These are phyloP conservation scores for Corchorus capsularis DNA, from an alignment of 345 rosid species.

Conservation along the genomic window DNA sequence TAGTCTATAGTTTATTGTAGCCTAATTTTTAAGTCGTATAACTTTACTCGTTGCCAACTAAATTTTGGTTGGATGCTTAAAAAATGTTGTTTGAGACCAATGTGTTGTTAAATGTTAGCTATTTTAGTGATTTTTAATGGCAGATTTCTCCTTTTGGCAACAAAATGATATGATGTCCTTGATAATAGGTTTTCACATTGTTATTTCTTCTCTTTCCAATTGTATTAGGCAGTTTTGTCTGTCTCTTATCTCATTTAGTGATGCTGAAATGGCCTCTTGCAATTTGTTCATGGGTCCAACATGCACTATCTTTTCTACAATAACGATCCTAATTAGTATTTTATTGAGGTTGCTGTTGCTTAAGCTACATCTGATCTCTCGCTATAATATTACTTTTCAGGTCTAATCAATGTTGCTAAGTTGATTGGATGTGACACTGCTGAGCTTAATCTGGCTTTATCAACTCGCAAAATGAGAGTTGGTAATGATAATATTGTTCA, in stretches of 20 bases:
- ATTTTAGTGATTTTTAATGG: constrained; percentile 15
- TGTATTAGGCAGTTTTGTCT: not conserved
- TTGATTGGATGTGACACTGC: constrained; percentile 74
- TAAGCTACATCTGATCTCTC: constrained; percentile 1
- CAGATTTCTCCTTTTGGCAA: not conserved
- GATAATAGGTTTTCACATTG: not conserved
- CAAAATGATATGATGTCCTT: not conserved
- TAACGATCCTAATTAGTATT: not conserved
- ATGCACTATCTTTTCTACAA: not conserved
- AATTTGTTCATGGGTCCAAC: not conserved
- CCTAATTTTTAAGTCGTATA: not conserved
- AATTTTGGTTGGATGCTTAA: not conserved
- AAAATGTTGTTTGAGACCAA: not conserved
- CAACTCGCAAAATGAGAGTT: constrained; percentile 94
- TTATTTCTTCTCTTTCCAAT: not conserved
- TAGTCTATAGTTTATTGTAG: constrained; percentile 1
- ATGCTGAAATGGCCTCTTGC: not conserved
- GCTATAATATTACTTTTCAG: constrained; percentile 41
- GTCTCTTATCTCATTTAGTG: not conserved
- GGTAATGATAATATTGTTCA: constrained; percentile 89
- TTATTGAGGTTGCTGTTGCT: constrained; percentile 7
- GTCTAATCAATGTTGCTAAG: constrained; percentile 69
- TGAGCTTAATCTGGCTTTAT: constrained; percentile 73
- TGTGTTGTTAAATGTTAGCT: constrained; percentile 9
- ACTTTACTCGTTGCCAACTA: not conserved